Conservation (phyloP, 768 basidiomycete genomes). For the Boletellus ananiceps region DNA sequence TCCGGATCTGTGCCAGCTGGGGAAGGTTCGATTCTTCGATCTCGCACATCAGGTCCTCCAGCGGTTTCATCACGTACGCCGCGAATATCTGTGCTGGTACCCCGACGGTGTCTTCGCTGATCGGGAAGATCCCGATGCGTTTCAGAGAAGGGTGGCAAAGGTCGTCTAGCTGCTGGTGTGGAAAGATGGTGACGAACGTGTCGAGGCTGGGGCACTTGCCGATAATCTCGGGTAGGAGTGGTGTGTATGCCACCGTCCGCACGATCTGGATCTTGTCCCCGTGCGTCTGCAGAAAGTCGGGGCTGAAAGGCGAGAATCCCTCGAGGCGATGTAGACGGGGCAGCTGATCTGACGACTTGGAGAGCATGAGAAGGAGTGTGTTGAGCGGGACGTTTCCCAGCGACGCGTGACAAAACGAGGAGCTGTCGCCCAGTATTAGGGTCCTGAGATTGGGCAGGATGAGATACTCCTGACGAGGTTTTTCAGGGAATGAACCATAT, state of each 20-base stretch:
- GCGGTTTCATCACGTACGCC: slow-evolving; percentile 38
- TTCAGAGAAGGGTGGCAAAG: slow-evolving; percentile 35
- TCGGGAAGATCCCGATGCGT: slow-evolving; percentile 44
- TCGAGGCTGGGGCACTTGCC: slow-evolving; percentile 39
- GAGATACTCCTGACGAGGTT: slow-evolving; percentile 20
- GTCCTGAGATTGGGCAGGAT: slow-evolving; percentile 38
- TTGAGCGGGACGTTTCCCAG: slow-evolving; percentile 37
- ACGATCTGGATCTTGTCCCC: slow-evolving; percentile 40
- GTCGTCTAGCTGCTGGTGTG: slow-evolving; percentile 32
- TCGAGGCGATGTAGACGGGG: slow-evolving; percentile 42
- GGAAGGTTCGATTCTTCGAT: slow-evolving; percentile 36
- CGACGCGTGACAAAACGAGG: slow-evolving; percentile 30
- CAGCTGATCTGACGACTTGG: slow-evolving; percentile 31
- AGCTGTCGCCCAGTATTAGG: slow-evolving; percentile 37
- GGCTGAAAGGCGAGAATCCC: slow-evolving; percentile 38
- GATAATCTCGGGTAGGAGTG: slow-evolving; percentile 36
- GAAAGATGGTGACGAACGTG: slow-evolving; percentile 38
- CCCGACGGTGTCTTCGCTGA: slow-evolving; percentile 33
- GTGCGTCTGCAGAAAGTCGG: slow-evolving; percentile 38
- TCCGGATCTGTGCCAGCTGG: slow-evolving; percentile 33
- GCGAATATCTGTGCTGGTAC: slow-evolving; percentile 37
- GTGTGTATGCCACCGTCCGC: slow-evolving; percentile 33
- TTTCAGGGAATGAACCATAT: slow-evolving; percentile 29
- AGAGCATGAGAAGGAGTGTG: slow-evolving; percentile 36
- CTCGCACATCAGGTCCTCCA: slow-evolving; percentile 36